Percentiles rank a stretch among this genome's conserved stretches.
Conservation (phyloP, 228 moss, liverwort and hornwort species). For the Sphagnum magellanicum region DNA sequence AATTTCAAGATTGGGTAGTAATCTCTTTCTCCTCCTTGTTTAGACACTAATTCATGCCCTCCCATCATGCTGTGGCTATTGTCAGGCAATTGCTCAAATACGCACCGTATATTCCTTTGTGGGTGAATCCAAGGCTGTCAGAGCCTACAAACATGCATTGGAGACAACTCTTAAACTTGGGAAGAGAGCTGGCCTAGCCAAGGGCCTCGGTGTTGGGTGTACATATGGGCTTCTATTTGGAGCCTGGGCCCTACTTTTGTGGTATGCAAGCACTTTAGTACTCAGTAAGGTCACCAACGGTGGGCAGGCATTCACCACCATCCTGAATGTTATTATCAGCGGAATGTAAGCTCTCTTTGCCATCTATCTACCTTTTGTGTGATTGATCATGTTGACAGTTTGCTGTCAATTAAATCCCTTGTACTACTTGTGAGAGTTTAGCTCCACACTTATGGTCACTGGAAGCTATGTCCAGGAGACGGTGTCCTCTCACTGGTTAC, state of each 20-base stretch:
- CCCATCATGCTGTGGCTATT: no score
- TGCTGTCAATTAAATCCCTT: no score
- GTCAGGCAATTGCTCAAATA: slow-evolving; percentile 78
- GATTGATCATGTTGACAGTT: no score
- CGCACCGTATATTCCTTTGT: slow-evolving; percentile 94
- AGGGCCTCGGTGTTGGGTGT: slow-evolving; percentile 86
- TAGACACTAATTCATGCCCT: no score
- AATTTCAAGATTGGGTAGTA: no score
- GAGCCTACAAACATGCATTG: slow-evolving; percentile 63
- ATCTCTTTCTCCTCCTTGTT: no score
- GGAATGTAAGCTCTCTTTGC: slow-evolving; percentile 44
- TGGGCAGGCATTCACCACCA: slow-evolving; percentile 96
- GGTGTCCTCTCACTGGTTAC: no score
- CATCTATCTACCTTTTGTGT: no score
- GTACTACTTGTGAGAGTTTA: no score
- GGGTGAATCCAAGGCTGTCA: slow-evolving; percentile 70
- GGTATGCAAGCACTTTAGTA: slow-evolving; percentile 89
- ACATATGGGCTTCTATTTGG: slow-evolving; percentile 95
- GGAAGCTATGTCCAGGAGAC: no score
- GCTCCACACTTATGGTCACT: no score
- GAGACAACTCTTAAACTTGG: slow-evolving; percentile 66
- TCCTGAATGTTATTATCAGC: slow-evolving; percentile 89
- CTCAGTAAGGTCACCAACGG: slow-evolving; percentile 74
- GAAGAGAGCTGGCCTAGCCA: slow-evolving; percentile 77
- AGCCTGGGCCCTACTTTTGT: slow-evolving; percentile 89